Evolutionary conservation across 257 asterid genomes (phyloP), one percentile per base, ranked within the genome.

Genomic region (Nicotiana obtusifolia): DNA sequence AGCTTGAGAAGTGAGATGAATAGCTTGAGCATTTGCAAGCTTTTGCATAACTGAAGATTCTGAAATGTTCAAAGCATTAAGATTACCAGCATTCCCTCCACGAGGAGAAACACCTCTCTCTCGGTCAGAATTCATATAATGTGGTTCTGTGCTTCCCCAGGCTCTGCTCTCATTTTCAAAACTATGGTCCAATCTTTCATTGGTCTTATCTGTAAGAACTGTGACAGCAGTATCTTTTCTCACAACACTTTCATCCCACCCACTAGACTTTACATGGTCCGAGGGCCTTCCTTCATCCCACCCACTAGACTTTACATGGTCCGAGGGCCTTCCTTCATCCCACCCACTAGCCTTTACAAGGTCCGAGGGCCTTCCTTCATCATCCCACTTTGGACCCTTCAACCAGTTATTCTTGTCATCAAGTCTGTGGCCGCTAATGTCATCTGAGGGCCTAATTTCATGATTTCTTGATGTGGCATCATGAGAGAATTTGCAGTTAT

Each of bases 401-500:
- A 90, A 84, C 81, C 81, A 69, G 76, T 84, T 84, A 71, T 78
- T 82, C 76, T 86, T 86, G 78, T 81, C 85, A 77, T 78, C 90
- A 52, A 85, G 80, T 75, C 83, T 71, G 52, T 59, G 78, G 76
- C 84, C 87, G 17, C 87, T 87, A 81, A 71, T 73, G 80, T 85
- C 88, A 76, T 89, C 91, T 78, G 60, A 85, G 76, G 47, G 85
- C 83, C 89, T 81, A 75, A 28, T 37, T 67, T 89, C 97, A 75
- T 81, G 84, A 47, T 80, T 82, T 44, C 81, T 84, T 69, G 83
- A 35, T 41, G 84, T 81, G 52, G 84, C 89, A 33, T 88, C 94
- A 60, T 92, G 98, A 85, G 94, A 88, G 81, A 94, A 94, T 85
- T 86, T 86, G 83, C 97, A 92, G 81, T 88, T 89, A 35, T 82